Conservation (phyloP, 2,329 filamentous ascomycete species). For the Epicoccum sorghinum region DNA sequence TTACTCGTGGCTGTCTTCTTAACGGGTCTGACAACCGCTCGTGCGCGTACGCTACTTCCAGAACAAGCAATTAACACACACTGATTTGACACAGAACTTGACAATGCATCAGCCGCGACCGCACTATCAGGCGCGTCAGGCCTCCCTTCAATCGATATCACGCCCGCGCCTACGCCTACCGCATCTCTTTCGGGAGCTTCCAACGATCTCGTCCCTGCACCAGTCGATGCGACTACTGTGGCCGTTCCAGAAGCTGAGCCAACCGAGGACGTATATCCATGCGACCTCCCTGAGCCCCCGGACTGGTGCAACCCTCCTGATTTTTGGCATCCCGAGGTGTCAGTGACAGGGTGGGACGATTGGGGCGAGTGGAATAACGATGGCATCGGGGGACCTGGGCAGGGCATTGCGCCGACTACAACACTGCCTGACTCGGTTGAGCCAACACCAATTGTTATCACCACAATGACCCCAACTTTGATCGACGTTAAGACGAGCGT, state of each 20-base stretch:
- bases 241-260: neutral
- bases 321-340: constrained; percentile 7
- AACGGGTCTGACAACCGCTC: neutral
- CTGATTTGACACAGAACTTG: neutral
- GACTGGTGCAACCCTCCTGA: constrained; percentile 5
- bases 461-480: constrained; percentile 24
- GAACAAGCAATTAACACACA: neutral
- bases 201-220: constrained; percentile 1
- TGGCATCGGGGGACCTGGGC: constrained; percentile 5
- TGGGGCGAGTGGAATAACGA: constrained; percentile 12
- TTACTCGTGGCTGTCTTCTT: constrained; percentile 8
- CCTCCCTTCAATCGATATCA: neutral
- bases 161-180: neutral
- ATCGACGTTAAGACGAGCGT: constrained; percentile 23
- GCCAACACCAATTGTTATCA: constrained; percentile 15
- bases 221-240: neutral
- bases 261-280: constrained; percentile 2
- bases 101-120: neutral
- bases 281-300: constrained; percentile 9
- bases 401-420: neutral
- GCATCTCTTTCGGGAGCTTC: neutral
- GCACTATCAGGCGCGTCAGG: neutral
- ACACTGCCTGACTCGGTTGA: neutral
- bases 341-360: constrained; percentile 24
- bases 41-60: constrained; percentile 1